Evolutionary conservation across 805 yeast genomes (phyloP).

Genomic region (Wickerhamomyces mucosus): DNA sequence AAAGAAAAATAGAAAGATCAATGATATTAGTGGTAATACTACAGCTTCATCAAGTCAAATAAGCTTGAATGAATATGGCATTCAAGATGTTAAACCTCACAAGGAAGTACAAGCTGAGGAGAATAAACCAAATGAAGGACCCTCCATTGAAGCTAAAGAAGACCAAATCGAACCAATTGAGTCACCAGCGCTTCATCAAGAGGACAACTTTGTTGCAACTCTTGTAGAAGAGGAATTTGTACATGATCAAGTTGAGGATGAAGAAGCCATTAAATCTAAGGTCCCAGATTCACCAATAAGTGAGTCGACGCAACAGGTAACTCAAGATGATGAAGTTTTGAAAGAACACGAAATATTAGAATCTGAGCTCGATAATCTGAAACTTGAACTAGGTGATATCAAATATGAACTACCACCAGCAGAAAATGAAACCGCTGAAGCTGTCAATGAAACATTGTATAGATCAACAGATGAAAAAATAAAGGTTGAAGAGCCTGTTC

Average conservation of each 20-base stretch:
- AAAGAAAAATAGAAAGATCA: conserved; percentile 6
- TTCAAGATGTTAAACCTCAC: not conserved
- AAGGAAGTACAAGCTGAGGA: not conserved
- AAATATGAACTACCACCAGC: conserved; percentile 1
- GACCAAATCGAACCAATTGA: not conserved
- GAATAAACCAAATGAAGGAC: not conserved
- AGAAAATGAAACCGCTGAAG: conserved; percentile 1
- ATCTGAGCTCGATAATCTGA: conserved; percentile 6
- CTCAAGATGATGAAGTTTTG: conserved; percentile 5
- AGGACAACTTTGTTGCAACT: not conserved
- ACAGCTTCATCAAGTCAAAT: not conserved
- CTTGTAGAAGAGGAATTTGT: conserved; percentile 5
- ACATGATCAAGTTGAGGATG: conserved; percentile 6
- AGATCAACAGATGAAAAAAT: not conserved
- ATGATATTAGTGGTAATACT: not conserved
- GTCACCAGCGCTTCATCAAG: not conserved
- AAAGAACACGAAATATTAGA: conserved; percentile 12
- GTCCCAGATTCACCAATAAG: conserved; percentile 6
- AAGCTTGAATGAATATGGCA: not conserved
- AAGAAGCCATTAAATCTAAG: not conserved
- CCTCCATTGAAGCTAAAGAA: not conserved
- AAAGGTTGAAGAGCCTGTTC: not conserved
- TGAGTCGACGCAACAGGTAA: conserved; percentile 11
- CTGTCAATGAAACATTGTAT: not conserved
- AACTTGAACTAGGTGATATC: conserved; percentile 15